phyloP scores from a whole-genome alignment of 257 asterid genomes.

The Paraleonurus japonicus region DNA sequence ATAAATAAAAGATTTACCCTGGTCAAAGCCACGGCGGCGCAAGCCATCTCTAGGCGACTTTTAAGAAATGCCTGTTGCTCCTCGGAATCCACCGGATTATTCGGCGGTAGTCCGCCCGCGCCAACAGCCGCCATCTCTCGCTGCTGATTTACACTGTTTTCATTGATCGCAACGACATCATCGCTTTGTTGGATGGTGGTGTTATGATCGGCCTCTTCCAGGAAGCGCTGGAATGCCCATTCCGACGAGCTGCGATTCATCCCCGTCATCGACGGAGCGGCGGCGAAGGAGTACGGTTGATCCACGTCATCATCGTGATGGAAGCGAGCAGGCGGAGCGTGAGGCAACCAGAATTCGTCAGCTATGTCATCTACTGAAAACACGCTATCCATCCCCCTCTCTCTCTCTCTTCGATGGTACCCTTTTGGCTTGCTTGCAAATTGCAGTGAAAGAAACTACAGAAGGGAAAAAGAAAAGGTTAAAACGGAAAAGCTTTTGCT shows the following conservation, averaged over 20 bases:
- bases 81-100: constrained; percentile 50
- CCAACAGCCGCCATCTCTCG: constrained; percentile 16
- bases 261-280: constrained; percentile 37
- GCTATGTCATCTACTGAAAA: constrained; percentile 69
- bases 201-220: constrained; percentile 60
- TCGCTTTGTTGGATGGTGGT: constrained; percentile 16
- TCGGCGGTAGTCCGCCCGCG: constrained; percentile 30
- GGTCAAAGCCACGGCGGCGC: constrained; percentile 89
- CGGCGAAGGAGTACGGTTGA: constrained; percentile 32
- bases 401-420: not conserved
- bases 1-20: constrained; percentile 38
- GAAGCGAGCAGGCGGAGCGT: constrained; percentile 47
- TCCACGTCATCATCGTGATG: constrained; percentile 34
- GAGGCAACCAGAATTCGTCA: constrained; percentile 68
- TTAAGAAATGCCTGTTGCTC: constrained; percentile 70
- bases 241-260: constrained; percentile 90
- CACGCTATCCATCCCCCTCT: constrained; percentile 63
- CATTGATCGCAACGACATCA: constrained; percentile 40
- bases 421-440: not conserved
- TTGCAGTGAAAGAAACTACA: not conserved
- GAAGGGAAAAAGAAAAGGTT: not conserved
- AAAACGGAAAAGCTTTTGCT: not conserved
- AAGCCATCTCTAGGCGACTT: constrained; percentile 80
- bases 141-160: constrained; percentile 17
- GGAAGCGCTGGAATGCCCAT: constrained; percentile 86